Conservation (phyloP, 352 stramenopile species). For the Pythium phragmiticola region DNA sequence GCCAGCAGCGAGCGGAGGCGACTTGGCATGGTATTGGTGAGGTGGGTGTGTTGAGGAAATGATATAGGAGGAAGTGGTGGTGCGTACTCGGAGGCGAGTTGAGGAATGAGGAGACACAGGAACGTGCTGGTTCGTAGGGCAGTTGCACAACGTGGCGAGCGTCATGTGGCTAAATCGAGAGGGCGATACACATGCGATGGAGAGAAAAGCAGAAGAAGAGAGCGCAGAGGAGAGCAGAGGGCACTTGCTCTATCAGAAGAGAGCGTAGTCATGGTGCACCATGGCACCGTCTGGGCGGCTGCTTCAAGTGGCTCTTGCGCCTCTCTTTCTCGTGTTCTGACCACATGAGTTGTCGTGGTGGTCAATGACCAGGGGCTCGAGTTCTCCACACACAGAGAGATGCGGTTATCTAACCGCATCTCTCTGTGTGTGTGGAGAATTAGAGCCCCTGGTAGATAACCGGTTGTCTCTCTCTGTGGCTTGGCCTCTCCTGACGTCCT, state of each 20-base stretch:
- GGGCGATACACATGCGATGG: background rate
- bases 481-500: background rate
- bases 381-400: too few species aligned
- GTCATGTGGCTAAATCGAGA: background rate
- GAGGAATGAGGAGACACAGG: background rate
- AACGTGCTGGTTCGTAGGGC: background rate
- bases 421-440: too few species aligned
- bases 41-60: background rate
- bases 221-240: background rate
- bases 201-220: background rate
- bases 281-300: too few species aligned
- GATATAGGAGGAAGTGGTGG: background rate
- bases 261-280: too few species aligned
- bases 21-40: too few species aligned
- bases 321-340: too few species aligned
- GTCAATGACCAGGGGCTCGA: too few species aligned
- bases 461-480: background rate
- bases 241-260: background rate
- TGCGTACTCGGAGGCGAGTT: constrained; percentile 12
- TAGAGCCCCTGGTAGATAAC: too few species aligned
- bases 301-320: too few species aligned
- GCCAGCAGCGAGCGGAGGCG: constrained; percentile 4
- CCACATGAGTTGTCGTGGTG: too few species aligned
- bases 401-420: too few species aligned
- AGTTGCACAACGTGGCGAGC: background rate